Evolutionary conservation across 179 eudicot species (phyloP).

Genomic region (Drosera spatulata): DNA sequence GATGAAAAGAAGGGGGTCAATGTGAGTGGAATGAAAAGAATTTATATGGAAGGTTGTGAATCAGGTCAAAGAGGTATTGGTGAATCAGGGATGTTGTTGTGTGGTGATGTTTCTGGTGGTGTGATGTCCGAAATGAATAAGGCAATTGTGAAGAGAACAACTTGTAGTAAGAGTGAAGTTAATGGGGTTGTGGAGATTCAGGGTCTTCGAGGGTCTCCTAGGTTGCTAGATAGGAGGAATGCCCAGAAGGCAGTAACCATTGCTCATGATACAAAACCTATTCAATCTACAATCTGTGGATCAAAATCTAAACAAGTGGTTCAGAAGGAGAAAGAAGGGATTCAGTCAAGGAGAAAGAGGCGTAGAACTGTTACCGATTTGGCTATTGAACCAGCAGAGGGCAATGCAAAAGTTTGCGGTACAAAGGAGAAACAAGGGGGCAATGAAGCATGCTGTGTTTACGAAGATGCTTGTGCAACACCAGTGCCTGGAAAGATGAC

Average conservation of each 20-base stretch:
- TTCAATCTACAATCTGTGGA: too few species aligned
- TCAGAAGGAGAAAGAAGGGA: not conserved
- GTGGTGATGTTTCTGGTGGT: too few species aligned
- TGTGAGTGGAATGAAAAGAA: constrained; percentile 1
- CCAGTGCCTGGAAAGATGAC: constrained; percentile 11
- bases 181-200: not conserved
- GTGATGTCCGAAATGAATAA: too few species aligned
- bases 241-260: not conserved
- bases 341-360: not conserved
- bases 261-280: too few species aligned
- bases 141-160: too few species aligned
- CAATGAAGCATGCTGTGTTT: constrained; percentile 3
- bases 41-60: too few species aligned
- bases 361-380: not conserved
- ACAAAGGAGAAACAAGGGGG: not conserved
- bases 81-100: too few species aligned
- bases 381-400: not conserved
- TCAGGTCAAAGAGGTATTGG: too few species aligned
- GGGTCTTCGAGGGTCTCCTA: constrained; percentile 26
- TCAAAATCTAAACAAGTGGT: too few species aligned
- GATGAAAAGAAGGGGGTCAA: constrained; percentile 38
- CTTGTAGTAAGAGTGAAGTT: not conserved
- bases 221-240: constrained; percentile 17
- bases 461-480: not conserved
- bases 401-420: not conserved